Percentiles rank a stretch among this genome's conserved stretches.
Evolutionary conservation across 495 filamentous ascomycete genomes (phyloP).

Genomic region (Podospora appendiculata): DNA sequence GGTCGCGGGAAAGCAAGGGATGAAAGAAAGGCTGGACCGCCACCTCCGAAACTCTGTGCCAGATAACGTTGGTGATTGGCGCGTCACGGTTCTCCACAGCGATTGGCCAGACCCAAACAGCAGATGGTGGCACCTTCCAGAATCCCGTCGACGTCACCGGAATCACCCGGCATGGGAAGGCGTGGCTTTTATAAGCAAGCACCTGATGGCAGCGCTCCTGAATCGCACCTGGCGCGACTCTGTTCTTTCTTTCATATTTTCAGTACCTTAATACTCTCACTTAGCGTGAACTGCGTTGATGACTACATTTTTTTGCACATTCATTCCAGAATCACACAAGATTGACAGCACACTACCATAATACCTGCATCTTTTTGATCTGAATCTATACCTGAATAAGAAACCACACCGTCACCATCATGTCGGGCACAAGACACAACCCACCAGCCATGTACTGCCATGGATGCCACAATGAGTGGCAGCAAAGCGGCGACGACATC

Average conservation of each 20-base stretch:
- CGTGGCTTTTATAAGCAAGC: not conserved
- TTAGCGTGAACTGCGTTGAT: not conserved
- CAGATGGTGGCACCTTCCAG: slow-evolving; percentile 11
- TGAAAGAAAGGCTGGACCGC: no score
- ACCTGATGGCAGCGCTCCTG: not conserved
- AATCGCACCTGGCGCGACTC: not conserved
- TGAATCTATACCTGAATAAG: not conserved
- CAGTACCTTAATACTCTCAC: no score
- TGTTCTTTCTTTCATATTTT: not conserved
- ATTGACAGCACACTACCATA: not conserved
- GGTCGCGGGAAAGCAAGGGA: no score
- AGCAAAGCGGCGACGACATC: slow-evolving; percentile 9
- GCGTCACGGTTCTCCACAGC: no score
- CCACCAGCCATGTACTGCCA: slow-evolving; percentile 15
- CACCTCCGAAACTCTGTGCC: no score
- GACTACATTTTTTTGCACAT: not conserved
- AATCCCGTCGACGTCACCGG: slow-evolving; percentile 2
- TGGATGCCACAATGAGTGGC: slow-evolving; percentile 20
- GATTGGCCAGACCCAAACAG: no score
- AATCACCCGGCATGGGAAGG: not conserved
- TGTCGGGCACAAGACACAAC: slow-evolving; percentile 5
- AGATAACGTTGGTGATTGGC: no score
- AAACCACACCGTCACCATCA: not conserved
- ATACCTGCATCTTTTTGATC: not conserved
- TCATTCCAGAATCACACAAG: not conserved